phyloP scores from a whole-genome alignment of 345 rosid genomes.

The Microcos paniculata region DNA sequence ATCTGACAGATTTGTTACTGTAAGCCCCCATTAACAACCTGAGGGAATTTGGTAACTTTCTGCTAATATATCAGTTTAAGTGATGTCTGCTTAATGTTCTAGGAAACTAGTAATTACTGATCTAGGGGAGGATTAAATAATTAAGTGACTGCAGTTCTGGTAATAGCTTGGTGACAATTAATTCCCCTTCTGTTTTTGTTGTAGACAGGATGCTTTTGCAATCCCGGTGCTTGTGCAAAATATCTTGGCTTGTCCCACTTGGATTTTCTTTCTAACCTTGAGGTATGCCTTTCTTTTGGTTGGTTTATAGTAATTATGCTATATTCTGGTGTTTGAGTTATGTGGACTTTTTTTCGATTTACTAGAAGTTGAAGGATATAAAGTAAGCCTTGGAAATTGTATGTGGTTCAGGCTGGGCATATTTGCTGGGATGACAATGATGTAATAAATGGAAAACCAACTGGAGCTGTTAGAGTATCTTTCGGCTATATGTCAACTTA shows the following conservation, averaged over 20 bases:
- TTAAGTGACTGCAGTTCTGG: neutral
- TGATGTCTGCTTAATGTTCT: neutral
- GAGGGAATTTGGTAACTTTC: neutral
- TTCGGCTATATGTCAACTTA: slow-evolving; percentile 97
- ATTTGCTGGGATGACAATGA: slow-evolving; percentile 97
- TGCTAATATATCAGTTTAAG: neutral
- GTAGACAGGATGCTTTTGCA: slow-evolving; percentile 99
- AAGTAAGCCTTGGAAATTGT: slow-evolving; percentile 6
- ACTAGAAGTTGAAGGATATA: neutral
- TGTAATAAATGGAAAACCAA: slow-evolving; percentile 77
- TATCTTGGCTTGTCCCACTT: slow-evolving; percentile 82
- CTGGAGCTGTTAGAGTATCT: slow-evolving; percentile 91
- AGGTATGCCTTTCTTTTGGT: slow-evolving; percentile 43
- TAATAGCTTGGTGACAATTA: slow-evolving; percentile 19
- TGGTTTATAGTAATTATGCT: neutral
- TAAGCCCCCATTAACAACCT: too few species aligned
- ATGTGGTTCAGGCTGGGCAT: slow-evolving; percentile 77
- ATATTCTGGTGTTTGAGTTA: slow-evolving; percentile 5
- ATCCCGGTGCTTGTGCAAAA: slow-evolving; percentile 99
- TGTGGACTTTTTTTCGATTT: neutral
- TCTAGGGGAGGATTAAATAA: neutral
- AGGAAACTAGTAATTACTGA: neutral
- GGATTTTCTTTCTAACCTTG: slow-evolving; percentile 80
- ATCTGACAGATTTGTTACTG: too few species aligned
- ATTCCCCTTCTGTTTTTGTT: slow-evolving; percentile 31